These are phyloP conservation scores for Saccharomycopsis schoenii DNA, from an alignment of 805 yeast species.

Conservation along the genomic window DNA sequence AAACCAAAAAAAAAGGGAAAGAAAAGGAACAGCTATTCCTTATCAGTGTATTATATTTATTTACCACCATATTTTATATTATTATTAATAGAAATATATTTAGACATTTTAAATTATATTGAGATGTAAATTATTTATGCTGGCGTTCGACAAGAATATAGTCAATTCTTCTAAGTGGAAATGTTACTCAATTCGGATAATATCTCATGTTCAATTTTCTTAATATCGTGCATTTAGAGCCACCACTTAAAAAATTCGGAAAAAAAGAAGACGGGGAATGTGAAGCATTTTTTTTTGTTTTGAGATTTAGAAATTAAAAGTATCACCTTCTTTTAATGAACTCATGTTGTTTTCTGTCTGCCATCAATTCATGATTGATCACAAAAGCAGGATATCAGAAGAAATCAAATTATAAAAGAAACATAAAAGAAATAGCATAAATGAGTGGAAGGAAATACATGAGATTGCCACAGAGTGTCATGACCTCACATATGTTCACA, in stretches of 20 bases:
- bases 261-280: neutral
- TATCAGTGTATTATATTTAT: neutral
- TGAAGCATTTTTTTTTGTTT: neutral
- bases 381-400: too few species aligned
- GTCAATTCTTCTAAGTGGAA: neutral
- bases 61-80: neutral
- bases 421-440: neutral
- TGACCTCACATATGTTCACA: conserved; percentile 11
- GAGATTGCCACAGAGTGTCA: conserved; percentile 11
- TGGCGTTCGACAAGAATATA: neutral
- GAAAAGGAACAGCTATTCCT: neutral
- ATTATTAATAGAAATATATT: neutral
- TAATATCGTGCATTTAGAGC: neutral
- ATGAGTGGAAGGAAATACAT: conserved; percentile 5
- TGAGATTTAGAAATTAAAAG: neutral
- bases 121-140: neutral
- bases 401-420: neutral
- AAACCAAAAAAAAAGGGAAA: neutral
- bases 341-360: too few species aligned
- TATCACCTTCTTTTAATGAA: too few species aligned
- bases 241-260: neutral
- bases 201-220: neutral
- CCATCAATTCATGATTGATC: too few species aligned
- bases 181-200: neutral
- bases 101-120: neutral